Evolutionary conservation across 352 stramenopile genomes (phyloP).

Genomic region (Pythium dissotocum): DNA sequence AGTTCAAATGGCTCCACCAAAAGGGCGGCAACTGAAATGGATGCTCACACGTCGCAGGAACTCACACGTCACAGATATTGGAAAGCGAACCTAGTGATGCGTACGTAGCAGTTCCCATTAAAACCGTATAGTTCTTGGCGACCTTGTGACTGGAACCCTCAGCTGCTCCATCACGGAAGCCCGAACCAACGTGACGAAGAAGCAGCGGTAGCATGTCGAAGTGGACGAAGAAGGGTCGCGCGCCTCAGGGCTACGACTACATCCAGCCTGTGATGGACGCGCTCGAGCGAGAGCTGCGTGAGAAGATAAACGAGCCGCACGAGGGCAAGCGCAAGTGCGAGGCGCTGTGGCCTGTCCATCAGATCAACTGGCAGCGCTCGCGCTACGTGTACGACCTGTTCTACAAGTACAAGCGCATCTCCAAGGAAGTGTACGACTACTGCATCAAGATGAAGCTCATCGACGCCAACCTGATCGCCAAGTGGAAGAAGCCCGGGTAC

Average conservation of each 20-base stretch:
- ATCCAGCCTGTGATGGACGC: slow-evolving; percentile 95
- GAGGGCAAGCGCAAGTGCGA: slow-evolving; percentile 97
- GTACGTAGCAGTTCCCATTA: slow-evolving; percentile 15
- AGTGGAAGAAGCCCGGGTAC: slow-evolving; percentile 99
- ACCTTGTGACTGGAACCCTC: slow-evolving; percentile 1
- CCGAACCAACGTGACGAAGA: not conserved
- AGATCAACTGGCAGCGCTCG: slow-evolving; percentile 99
- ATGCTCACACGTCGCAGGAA: slow-evolving; percentile 3
- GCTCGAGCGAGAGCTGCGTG: slow-evolving; percentile 96
- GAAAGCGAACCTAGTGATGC: slow-evolving; percentile 1
- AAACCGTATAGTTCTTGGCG: not conserved
- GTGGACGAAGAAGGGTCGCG: slow-evolving; percentile 84
- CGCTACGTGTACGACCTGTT: slow-evolving; percentile 99
- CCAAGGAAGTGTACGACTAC: slow-evolving; percentile 97
- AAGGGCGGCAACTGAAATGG: not conserved
- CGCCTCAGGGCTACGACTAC: slow-evolving; percentile 94
- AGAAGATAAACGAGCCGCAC: slow-evolving; percentile 98
- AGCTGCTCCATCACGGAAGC: not conserved
- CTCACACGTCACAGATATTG: slow-evolving; percentile 14
- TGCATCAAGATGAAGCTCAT: slow-evolving; percentile 94
- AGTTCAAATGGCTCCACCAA: slow-evolving; percentile 33
- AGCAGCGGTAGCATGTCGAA: slow-evolving; percentile 63
- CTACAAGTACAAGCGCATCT: slow-evolving; percentile 97
- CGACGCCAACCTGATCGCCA: slow-evolving; percentile 97
- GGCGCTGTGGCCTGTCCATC: slow-evolving; percentile 97